Evolutionary conservation across 78 protist species (phyloP).

Genomic region (Tieghemostelium lacteum): DNA sequence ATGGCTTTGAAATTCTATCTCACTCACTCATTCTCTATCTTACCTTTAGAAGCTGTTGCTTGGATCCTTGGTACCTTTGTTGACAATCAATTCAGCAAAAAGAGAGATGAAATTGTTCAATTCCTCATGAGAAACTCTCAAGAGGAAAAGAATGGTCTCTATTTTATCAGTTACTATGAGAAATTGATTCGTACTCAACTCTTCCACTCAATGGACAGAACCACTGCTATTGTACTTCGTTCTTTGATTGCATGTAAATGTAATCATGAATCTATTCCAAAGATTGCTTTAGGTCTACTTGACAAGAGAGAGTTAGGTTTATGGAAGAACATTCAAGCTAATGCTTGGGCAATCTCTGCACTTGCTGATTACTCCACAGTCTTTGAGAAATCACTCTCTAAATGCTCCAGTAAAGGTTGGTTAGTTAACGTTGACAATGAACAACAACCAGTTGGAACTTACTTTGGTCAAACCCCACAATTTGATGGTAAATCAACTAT

Average conservation of each 20-base stretch:
- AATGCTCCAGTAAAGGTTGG: conserved; percentile 62
- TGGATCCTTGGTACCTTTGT: conserved; percentile 61
- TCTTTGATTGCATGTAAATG: conserved; percentile 26
- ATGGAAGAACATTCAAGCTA: conserved; percentile 63
- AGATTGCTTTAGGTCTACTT: conserved; percentile 25
- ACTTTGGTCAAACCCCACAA: conserved; percentile 69
- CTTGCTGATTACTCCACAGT: conserved; percentile 18
- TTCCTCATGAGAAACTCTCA: conserved; percentile 23
- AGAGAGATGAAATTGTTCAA: conserved; percentile 54
- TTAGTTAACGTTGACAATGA: conserved; percentile 17
- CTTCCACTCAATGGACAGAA: conserved; percentile 49
- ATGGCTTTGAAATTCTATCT: conserved; percentile 42
- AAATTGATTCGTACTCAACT: conserved; percentile 41
- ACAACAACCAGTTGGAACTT: not conserved
- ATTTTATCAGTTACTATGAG: conserved; percentile 43
- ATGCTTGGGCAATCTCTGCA: conserved; percentile 50
- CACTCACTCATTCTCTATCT: not conserved
- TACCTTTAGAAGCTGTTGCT: conserved; percentile 47
- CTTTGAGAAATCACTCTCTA: conserved; percentile 32
- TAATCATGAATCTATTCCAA: conserved; percentile 35
- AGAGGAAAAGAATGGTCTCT: conserved; percentile 12
- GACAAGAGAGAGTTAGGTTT: conserved; percentile 42
- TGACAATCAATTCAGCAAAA: conserved; percentile 25
- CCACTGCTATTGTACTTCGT: conserved; percentile 33
- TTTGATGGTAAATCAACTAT: conserved; percentile 74